Base-by-base conservation (phyloP, 495 filamentous ascomycete species). In the Trypethelium eluteriae region DNA sequence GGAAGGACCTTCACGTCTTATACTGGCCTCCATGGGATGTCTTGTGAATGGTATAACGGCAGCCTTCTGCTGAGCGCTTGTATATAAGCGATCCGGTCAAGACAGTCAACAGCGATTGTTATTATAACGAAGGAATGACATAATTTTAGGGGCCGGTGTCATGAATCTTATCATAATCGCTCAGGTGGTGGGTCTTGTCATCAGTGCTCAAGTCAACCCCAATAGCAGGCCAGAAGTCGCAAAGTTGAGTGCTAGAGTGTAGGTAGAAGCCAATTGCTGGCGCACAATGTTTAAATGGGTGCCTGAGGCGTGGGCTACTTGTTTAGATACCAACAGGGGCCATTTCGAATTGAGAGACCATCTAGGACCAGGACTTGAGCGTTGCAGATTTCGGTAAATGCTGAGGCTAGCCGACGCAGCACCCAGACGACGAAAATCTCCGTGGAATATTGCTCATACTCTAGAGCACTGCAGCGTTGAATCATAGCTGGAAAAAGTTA, bases 381-480 rank as follows among this genome's bases (percentile, higher is more conserved):
- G 53, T 59, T 59, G 53, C 53, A 36, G 53, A 10, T 59, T 59
- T 36, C 36, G 53, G 53, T 35, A 59, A 59, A 59, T 59, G 53
- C 53, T 59, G 16, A 14, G 18, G 5, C 18, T 25, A 53, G 49
- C 18, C 49, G 11, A 35, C 11, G 7, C 11, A 2, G 14, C 32
- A 36, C 36, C 36, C 18, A 59, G 53, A 32, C 32, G 53, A 59
- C 53, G 25, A 36, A 36, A 36, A 7, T 9, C 11, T 36, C 7
- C 5, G 53, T 59, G 0, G 18, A 59, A 59, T n/a, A 18, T 59
- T 10, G n/a, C 53, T 36, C 53, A 18, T 59, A 59, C 18, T 32
- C 7, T 3, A 59, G 32, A 14, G 11, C 11, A 53, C 12, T n/a
- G 18, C 14, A 59, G 53, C 6, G 32, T 59, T 36, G 34, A 59